phyloP scores from a whole-genome alignment of 176 grass and related monocot genomes.

The Cenchrus americanus region DNA sequence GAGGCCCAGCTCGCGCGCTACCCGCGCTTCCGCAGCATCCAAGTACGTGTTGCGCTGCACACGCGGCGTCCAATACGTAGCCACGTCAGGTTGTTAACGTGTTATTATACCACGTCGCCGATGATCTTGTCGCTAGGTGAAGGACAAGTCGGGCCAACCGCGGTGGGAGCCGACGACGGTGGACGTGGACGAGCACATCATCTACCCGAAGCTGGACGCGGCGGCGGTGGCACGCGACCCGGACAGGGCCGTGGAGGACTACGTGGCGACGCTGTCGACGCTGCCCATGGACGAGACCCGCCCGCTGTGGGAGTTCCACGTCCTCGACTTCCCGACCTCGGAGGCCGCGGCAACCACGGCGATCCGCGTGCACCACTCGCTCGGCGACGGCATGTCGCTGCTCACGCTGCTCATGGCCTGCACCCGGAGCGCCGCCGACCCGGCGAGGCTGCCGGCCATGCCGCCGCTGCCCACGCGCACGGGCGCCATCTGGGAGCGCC shows the following conservation, averaged over 20 bases:
- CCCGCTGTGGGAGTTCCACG: slow-evolving; percentile 90
- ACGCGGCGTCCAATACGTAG: neutral
- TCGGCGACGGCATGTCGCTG: slow-evolving; percentile 95
- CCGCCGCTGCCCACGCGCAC: slow-evolving; percentile 50
- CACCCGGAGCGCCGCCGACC: slow-evolving; percentile 67
- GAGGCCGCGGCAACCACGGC: slow-evolving; percentile 58
- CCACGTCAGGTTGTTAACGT: neutral
- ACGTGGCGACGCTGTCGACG: slow-evolving; percentile 74
- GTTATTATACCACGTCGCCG: neutral
- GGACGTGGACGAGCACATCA: slow-evolving; percentile 67
- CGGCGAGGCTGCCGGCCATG: slow-evolving; percentile 53
- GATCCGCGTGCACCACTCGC: slow-evolving; percentile 84
- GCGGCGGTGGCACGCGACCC: slow-evolving; percentile 40
- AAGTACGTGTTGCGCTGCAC: slow-evolving; percentile 12
- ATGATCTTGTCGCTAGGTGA: slow-evolving; percentile 34
- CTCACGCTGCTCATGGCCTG: slow-evolving; percentile 87
- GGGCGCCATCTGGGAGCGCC: slow-evolving; percentile 49
- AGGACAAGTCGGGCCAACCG: slow-evolving; percentile 30
- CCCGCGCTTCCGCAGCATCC: slow-evolving; percentile 88
- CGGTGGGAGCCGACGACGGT: slow-evolving; percentile 65
- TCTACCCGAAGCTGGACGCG: slow-evolving; percentile 55
- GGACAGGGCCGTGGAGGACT: slow-evolving; percentile 77
- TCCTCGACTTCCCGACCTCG: slow-evolving; percentile 85
- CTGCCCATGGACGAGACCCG: slow-evolving; percentile 56
- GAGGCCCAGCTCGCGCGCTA: slow-evolving; percentile 64